A percentile compares a stretch with the other conserved stretches of the same genome.
These are phyloP conservation scores for Fusarium oligoseptatum DNA, from an alignment of 2,329 filamentous ascomycete species.

Conservation along the genomic window DNA sequence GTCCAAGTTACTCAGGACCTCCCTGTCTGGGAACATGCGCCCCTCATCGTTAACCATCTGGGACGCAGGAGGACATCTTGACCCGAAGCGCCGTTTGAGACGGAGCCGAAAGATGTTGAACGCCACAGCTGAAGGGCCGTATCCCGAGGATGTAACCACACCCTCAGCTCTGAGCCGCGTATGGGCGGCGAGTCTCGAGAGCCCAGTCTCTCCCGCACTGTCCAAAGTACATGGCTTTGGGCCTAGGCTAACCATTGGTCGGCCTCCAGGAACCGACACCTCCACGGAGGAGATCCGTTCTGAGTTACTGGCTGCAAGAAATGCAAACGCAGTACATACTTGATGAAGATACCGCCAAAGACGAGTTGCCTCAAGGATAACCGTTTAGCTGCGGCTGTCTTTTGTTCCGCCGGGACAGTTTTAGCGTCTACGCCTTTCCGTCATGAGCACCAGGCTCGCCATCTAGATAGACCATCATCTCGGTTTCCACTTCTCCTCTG, in stretches of 20 bases:
- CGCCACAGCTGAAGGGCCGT: conserved; percentile 3
- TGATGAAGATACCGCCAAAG: background rate
- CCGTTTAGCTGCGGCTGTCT: background rate
- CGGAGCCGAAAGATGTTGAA: background rate
- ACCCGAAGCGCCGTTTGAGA: conserved; percentile 1
- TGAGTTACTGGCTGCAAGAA: background rate
- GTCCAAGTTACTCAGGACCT: background rate
- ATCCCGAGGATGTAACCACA: conserved; percentile 10
- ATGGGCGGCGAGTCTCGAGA: background rate
- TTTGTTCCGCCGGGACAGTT: background rate
- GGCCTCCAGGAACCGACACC: background rate
- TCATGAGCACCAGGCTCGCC: conserved; percentile 5
- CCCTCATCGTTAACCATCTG: background rate
- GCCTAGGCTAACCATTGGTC: background rate
- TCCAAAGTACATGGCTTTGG: background rate
- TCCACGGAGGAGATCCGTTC: conserved; percentile 6
- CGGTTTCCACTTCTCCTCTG: background rate
- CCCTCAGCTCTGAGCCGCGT: background rate
- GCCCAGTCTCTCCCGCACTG: conserved; percentile 26
- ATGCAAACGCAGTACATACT: background rate
- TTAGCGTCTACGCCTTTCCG: background rate
- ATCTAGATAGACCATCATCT: background rate
- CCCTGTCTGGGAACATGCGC: background rate
- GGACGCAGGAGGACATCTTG: background rate
- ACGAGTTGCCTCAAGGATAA: background rate